Base-by-base conservation (phyloP, 2,329 filamentous ascomycete genomes). In the Aspergillus chevalieri region DNA sequence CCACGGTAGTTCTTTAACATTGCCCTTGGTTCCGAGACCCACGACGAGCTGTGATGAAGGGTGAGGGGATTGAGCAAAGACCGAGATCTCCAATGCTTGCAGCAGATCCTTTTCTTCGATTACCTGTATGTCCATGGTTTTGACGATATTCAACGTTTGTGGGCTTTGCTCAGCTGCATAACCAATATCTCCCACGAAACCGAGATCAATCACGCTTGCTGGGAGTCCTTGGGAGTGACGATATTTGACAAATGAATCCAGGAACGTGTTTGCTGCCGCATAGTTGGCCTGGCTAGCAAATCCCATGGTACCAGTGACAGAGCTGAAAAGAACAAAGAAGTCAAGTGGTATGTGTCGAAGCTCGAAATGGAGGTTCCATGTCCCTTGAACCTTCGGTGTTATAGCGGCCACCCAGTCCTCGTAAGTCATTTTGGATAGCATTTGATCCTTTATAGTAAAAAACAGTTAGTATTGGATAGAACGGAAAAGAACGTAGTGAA, bases 301-400 rank as follows among this genome's bases (percentile, higher is more conserved):
- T 21, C 66, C 62, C 43, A 71, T 49, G 1, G 65, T 57, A 7
- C 65, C 65, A 5, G 59, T 55, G 0, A 65, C 46, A 0, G 71
- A 73, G 3, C 67, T 67, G 15, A 74, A 56, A n/a, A 68, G 49
- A n/a, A 75, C 52, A 52, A 75, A 74, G 55, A 75, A 74, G 49
- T 74, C 71, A 2, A 75, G 59, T 0, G 56, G 15, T 51, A 41
- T 6, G 6, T 24, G 14, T 28, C n/a, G 4, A 14, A 24, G 47
- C 7, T 43, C 46, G 1, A 38, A 7, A 43, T 69, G 65, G 6
- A 64, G 56, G 43, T 61, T 66, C 63, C 62, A 68, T 47, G 62
- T 54, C 6, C 54, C 55, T 2, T 50, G 4, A 3, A 65, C 57
- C 51, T 74, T 75, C 4, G 69, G 61, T 10, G 54, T 53, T 0